These are phyloP conservation scores for Claviceps arundinis DNA, from an alignment of 2,329 filamentous ascomycete species.

Conservation along the genomic window DNA sequence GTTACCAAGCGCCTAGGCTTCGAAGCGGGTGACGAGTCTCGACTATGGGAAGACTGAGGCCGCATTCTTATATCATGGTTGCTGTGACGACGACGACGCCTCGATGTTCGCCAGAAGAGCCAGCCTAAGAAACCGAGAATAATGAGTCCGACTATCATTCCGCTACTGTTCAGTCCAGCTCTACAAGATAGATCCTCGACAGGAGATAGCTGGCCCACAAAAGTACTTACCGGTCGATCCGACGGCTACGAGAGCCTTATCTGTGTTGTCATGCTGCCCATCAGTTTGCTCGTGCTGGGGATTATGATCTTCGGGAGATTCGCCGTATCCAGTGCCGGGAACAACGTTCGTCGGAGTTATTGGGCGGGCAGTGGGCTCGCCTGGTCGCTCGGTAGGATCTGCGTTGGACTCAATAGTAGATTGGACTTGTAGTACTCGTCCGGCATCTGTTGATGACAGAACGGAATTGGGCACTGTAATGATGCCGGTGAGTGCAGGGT, in stretches of 20 bases:
- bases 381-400: background rate
- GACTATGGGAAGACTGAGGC: too few species aligned
- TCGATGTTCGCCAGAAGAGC: slow-evolving; percentile 27
- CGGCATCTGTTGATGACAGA: slow-evolving; percentile 3
- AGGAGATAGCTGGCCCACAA: background rate
- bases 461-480: slow-evolving; percentile 1
- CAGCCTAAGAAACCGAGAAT: slow-evolving; percentile 30
- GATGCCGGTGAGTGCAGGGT: background rate
- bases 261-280: slow-evolving; percentile 2
- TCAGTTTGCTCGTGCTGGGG: slow-evolving; percentile 2
- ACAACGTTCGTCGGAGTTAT: background rate
- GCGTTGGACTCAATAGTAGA: background rate
- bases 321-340: background rate
- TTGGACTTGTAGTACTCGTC: slow-evolving; percentile 3
- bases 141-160: slow-evolving; percentile 27
- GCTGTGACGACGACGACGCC: slow-evolving; percentile 6
- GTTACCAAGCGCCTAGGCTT: slow-evolving; percentile 5
- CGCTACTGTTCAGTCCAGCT: background rate
- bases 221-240: slow-evolving; percentile 10
- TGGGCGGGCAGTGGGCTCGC: background rate
- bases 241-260: slow-evolving; percentile 11
- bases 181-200: background rate
- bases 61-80: slow-evolving; percentile 15
- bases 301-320: background rate
- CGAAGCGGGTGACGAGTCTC: background rate